Conservation (phyloP, 2,329 filamentous ascomycete species). For the Alternaria incomplexa region DNA sequence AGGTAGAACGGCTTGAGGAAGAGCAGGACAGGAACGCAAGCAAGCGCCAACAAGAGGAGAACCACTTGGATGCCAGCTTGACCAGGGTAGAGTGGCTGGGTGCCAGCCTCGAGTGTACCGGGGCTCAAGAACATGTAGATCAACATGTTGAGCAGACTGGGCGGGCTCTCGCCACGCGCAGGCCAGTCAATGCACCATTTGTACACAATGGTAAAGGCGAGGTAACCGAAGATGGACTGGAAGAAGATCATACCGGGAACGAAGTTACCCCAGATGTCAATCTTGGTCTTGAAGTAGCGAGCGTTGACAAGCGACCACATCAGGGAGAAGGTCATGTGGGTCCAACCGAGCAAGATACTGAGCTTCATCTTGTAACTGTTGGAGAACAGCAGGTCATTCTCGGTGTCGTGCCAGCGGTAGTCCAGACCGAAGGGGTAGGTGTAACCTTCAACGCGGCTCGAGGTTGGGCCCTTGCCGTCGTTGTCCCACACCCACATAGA, state of each 20-base stretch:
- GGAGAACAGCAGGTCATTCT: slow-evolving; percentile 92
- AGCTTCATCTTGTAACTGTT: slow-evolving; percentile 99
- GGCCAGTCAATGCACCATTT: slow-evolving; percentile 96
- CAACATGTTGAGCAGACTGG: slow-evolving; percentile 95
- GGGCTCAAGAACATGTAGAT: slow-evolving; percentile 99
- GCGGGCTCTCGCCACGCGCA: slow-evolving; percentile 70
- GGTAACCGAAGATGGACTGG: slow-evolving; percentile 97
- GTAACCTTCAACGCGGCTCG: slow-evolving; percentile 70
- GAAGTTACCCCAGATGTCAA: slow-evolving; percentile 98
- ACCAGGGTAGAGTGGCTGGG: slow-evolving; percentile 71
- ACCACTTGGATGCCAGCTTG: slow-evolving; percentile 78
- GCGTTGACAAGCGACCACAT: slow-evolving; percentile 93
- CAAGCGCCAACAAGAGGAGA: slow-evolving; percentile 79
- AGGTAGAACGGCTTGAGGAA: slow-evolving; percentile 97
- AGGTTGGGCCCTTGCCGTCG: slow-evolving; percentile 68
- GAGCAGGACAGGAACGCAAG: slow-evolving; percentile 87
- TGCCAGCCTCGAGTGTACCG: slow-evolving; percentile 71
- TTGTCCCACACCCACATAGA: slow-evolving; percentile 91
- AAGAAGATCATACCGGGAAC: slow-evolving; percentile 99
- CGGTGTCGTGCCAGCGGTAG: slow-evolving; percentile 94
- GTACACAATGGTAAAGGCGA: slow-evolving; percentile 92
- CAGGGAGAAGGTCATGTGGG: slow-evolving; percentile 98
- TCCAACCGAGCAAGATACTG: slow-evolving; percentile 96
- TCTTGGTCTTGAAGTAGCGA: slow-evolving; percentile 89
- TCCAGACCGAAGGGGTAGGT: slow-evolving; percentile 96